Evolutionary conservation across 345 rosid species (phyloP).

Genomic region (Eucalyptus cloeziana): DNA sequence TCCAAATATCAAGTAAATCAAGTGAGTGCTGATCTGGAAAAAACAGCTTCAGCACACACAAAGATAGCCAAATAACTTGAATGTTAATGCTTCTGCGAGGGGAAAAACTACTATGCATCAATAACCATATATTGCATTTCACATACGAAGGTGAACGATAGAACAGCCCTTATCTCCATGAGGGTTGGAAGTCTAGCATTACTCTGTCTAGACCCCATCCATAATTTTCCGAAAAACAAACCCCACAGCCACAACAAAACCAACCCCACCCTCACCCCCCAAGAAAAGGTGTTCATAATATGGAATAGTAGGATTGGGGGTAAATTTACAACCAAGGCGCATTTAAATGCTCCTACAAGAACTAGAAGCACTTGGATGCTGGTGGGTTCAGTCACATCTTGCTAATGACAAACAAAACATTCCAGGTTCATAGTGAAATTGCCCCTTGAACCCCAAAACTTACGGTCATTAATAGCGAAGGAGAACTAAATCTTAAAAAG

Average conservation of each 20-base stretch:
- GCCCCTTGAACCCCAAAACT: background rate
- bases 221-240: background rate
- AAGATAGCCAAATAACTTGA: background rate
- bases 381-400: background rate
- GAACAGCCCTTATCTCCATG: background rate
- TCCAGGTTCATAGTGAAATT: background rate
- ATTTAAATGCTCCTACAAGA: background rate
- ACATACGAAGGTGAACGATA: background rate
- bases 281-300: background rate
- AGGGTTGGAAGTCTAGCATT: background rate
- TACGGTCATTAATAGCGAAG: background rate
- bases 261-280: background rate
- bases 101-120: background rate
- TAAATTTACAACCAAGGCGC: background rate
- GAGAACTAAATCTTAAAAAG: background rate
- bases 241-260: background rate
- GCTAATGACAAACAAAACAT: background rate
- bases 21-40: background rate
- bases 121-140: background rate
- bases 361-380: background rate
- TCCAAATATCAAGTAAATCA: background rate
- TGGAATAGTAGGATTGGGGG: background rate
- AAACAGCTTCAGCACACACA: background rate
- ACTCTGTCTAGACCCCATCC: background rate
- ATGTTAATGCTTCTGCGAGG: background rate